Evolutionary conservation across 2,329 filamentous ascomycete genomes (phyloP).

Genomic region (Elsinoe australis): DNA sequence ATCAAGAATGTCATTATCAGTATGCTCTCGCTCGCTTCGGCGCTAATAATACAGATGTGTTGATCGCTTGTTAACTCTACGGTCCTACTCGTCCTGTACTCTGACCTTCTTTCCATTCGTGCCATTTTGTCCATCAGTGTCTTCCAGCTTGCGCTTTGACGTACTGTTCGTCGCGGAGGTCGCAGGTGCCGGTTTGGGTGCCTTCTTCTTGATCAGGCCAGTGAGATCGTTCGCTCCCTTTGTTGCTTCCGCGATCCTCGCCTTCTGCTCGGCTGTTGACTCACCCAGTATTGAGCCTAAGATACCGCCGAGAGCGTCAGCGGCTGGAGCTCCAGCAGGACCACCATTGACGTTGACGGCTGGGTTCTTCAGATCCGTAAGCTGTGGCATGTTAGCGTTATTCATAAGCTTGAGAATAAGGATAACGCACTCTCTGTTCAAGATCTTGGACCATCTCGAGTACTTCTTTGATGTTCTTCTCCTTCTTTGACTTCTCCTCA

Average conservation of each 20-base stretch:
- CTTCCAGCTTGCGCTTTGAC: conserved; percentile 12
- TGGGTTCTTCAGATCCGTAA: conserved; percentile 60
- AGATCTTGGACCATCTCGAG: conserved; percentile 73
- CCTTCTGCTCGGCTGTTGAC: conserved; percentile 52
- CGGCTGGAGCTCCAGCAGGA: conserved; percentile 39
- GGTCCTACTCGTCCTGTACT: conserved; percentile 5
- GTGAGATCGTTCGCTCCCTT: conserved; percentile 66
- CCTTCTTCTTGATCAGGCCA: conserved; percentile 64
- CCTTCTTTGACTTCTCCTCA: conserved; percentile 57
- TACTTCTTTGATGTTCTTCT: conserved; percentile 60
- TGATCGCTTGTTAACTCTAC: too few relatives aligned
- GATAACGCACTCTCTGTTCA: conserved; percentile 57
- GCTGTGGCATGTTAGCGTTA: conserved; percentile 36
- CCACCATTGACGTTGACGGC: conserved; percentile 51
- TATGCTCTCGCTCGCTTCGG: too few relatives aligned
- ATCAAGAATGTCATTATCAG: too few relatives aligned
- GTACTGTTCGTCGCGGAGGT: conserved; percentile 15
- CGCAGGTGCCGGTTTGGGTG: conserved; percentile 20
- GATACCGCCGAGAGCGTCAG: conserved; percentile 51
- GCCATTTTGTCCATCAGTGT: background rate
- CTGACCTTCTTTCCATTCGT: conserved; percentile 7
- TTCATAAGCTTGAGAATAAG: background rate
- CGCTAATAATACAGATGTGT: too few relatives aligned
- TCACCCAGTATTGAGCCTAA: conserved; percentile 58
- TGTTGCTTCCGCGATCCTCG: conserved; percentile 63